Evolutionary conservation across 1,139 yeast genomes (phyloP).

Genomic region (Suhomyces guaymorum): DNA sequence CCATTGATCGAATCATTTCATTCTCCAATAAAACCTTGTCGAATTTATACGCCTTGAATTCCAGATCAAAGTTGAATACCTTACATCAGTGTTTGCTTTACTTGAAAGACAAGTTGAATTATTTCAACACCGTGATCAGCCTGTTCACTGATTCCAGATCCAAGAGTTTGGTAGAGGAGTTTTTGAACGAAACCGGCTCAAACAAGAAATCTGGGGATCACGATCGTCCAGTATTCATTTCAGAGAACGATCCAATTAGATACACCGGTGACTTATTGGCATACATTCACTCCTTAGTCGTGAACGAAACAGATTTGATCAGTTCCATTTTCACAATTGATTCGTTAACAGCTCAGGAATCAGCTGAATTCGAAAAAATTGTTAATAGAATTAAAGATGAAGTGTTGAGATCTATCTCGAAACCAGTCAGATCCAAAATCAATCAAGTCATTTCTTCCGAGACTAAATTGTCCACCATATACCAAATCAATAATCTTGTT

Average conservation of each 20-base stretch:
- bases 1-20: constrained; percentile 50
- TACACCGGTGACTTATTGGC: constrained; percentile 89
- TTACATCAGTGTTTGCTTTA: constrained; percentile 38
- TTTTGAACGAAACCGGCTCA: constrained; percentile 27
- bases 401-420: constrained; percentile 50
- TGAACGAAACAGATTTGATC: constrained; percentile 81
- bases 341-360: constrained; percentile 17
- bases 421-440: constrained; percentile 49
- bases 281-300: constrained; percentile 84
- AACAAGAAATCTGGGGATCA: constrained; percentile 1
- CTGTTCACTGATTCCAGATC: constrained; percentile 58
- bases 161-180: constrained; percentile 57
- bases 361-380: constrained; percentile 24
- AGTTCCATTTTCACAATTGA: constrained; percentile 39
- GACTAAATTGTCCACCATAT: constrained; percentile 53
- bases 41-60: constrained; percentile 36
- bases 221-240: constrained; percentile 56
- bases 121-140: constrained; percentile 52
- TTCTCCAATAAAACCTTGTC: constrained; percentile 39
- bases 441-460: constrained; percentile 74
- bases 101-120: constrained; percentile 42
- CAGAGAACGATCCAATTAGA: constrained; percentile 79
- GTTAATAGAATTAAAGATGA: constrained; percentile 40
- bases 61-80: constrained; percentile 27
- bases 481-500: constrained; percentile 62